phyloP scores from a whole-genome alignment of 495 filamentous ascomycete genomes.

The Polyplosphaeria fusca region DNA sequence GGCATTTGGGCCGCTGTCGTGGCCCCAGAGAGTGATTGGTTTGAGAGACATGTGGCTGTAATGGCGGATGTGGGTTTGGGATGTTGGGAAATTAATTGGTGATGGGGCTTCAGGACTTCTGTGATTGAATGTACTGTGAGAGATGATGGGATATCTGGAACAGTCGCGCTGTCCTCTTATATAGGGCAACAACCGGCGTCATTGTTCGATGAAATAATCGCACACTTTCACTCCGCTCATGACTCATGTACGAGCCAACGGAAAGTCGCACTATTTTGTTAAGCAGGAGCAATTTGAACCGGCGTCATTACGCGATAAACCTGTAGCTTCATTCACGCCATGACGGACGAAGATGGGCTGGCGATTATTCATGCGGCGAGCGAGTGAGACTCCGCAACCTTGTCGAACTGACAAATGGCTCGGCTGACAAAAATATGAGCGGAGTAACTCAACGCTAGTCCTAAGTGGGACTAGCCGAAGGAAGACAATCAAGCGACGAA shows the following conservation, averaged over 20 bases:
- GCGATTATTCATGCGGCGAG: not conserved
- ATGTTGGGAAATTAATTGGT: not conserved
- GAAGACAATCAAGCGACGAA: too few species aligned
- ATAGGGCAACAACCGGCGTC: not conserved
- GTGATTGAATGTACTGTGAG: not conserved
- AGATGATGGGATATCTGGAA: not conserved
- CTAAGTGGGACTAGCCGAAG: too few species aligned
- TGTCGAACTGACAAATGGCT: too few species aligned
- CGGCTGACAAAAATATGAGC: too few species aligned
- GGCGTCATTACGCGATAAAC: not conserved
- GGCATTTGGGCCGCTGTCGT: conserved; percentile 52
- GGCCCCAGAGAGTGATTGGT: conserved; percentile 47
- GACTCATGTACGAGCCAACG: too few species aligned
- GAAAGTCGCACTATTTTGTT: too few species aligned
- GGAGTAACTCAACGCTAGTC: too few species aligned
- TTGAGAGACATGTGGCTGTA: conserved; percentile 44
- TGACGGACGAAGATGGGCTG: not conserved
- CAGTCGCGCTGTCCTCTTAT: not conserved
- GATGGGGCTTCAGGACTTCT: not conserved
- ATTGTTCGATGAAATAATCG: not conserved
- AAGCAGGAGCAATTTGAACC: too few species aligned
- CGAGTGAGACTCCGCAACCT: too few species aligned
- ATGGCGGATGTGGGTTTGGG: not conserved
- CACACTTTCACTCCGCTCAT: not conserved
- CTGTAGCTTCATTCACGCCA: too few species aligned